Percentiles rank a stretch among this genome's conserved stretches.
These are phyloP conservation scores for Silene coronaria DNA, from an alignment of 179 eudicot species.

Conservation along the genomic window DNA sequence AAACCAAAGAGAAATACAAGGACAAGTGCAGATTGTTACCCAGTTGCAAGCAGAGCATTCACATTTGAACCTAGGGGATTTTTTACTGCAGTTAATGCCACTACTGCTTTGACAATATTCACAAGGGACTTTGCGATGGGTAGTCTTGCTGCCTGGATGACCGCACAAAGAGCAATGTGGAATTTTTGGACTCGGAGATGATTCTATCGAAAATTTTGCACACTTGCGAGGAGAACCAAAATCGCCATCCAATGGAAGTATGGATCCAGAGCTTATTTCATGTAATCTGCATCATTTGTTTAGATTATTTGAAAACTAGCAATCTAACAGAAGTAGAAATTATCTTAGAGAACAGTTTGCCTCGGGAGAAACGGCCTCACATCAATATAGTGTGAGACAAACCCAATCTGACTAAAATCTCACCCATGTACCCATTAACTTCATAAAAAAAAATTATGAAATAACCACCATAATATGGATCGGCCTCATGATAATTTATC, in stretches of 20 bases:
- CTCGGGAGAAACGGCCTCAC: background rate
- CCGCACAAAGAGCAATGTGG: conserved; percentile 93
- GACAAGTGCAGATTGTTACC: conserved; percentile 35
- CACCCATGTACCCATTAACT: too few species aligned
- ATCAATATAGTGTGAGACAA: background rate
- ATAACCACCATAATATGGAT: too few species aligned
- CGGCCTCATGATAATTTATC: too few species aligned
- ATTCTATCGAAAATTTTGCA: conserved; percentile 27
- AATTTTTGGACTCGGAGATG: conserved; percentile 32
- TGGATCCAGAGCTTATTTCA: conserved; percentile 51
- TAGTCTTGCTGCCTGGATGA: conserved; percentile 83
- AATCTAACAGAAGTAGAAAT: background rate
- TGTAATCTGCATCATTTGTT: conserved; percentile 45
- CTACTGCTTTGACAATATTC: conserved; percentile 43
- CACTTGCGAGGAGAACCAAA: conserved; percentile 20
- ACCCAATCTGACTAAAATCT: too few species aligned
- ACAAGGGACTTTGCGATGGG: conserved; percentile 61
- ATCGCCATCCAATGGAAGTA: conserved; percentile 22
- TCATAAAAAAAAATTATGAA: too few species aligned
- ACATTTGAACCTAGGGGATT: conserved; percentile 64
- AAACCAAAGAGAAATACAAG: background rate
- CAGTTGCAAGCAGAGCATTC: conserved; percentile 54
- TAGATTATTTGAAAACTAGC: background rate
- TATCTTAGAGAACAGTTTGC: background rate
- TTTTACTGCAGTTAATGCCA: conserved; percentile 45